Percentiles rank a stretch among this genome's conserved stretches.
These are phyloP conservation scores for Verticillium longisporum DNA, from an alignment of 2,329 filamentous ascomycete genomes.

Conservation along the genomic window DNA sequence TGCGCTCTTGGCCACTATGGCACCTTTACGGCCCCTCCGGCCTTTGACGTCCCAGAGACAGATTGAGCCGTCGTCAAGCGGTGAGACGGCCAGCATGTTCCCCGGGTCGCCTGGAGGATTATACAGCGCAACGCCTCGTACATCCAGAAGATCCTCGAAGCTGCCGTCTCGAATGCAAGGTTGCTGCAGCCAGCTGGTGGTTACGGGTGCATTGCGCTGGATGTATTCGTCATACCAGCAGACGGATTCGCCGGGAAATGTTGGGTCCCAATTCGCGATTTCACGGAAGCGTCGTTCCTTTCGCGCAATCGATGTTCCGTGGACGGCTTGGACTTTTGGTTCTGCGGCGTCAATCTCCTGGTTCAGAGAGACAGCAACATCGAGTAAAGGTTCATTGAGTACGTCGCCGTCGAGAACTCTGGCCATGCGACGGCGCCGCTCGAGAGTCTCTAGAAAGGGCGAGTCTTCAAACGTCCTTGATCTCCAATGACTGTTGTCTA, in stretches of 20 bases:
- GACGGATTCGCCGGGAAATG: constrained; percentile 62
- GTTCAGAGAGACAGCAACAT: constrained; percentile 7
- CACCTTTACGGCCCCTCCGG: constrained; percentile 47
- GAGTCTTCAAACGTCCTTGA: constrained; percentile 67
- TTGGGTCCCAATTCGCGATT: constrained; percentile 77
- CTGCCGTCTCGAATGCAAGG: constrained; percentile 38
- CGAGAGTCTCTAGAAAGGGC: constrained; percentile 54
- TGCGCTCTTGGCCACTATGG: constrained; percentile 57
- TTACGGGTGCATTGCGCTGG: constrained; percentile 69
- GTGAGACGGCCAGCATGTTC: constrained; percentile 57
- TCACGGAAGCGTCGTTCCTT: constrained; percentile 44
- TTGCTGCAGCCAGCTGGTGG: constrained; percentile 69
- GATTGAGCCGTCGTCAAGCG: constrained; percentile 82
- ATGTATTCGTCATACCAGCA: constrained; percentile 90
- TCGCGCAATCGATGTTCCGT: constrained; percentile 14
- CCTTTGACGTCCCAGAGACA: constrained; percentile 74
- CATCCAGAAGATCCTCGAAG: constrained; percentile 49
- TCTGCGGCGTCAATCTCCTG: constrained; percentile 3
- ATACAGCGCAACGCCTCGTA: constrained; percentile 66
- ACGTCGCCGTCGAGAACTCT: constrained; percentile 4
- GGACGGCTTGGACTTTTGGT: not conserved
- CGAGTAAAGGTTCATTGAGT: constrained; percentile 7
- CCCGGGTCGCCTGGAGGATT: constrained; percentile 41
- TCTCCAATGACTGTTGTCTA: constrained; percentile 74
- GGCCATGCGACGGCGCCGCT: constrained; percentile 22